Conservation (phyloP, 2,329 filamentous ascomycete genomes). For the Davidsoniella virescens region DNA sequence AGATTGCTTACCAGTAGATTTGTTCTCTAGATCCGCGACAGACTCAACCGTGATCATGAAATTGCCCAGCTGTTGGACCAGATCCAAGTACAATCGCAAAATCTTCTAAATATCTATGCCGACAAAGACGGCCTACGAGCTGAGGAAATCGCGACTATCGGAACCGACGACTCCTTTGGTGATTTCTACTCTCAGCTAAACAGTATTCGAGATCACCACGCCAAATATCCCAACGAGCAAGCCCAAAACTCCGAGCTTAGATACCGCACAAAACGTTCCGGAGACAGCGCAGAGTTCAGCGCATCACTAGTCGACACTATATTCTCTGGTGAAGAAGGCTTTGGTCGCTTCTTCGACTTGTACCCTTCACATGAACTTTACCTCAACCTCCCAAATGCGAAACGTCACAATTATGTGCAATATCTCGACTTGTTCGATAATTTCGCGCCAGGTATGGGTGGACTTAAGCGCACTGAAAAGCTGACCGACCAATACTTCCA, state of each 20-base stretch:
- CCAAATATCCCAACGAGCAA: slow-evolving; percentile 81
- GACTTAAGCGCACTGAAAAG: slow-evolving; percentile 68
- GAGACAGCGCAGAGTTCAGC: slow-evolving; percentile 35
- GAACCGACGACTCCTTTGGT: slow-evolving; percentile 71
- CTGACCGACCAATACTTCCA: slow-evolving; percentile 83
- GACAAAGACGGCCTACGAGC: slow-evolving; percentile 57
- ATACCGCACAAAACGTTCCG: slow-evolving; percentile 56
- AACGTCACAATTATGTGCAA: slow-evolving; percentile 76
- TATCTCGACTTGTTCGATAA: slow-evolving; percentile 85
- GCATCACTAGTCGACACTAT: slow-evolving; percentile 64
- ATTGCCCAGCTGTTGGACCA: slow-evolving; percentile 72
- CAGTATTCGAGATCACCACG: slow-evolving; percentile 73
- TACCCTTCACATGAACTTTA: slow-evolving; percentile 73
- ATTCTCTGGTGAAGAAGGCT: slow-evolving; percentile 92
- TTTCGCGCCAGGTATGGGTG: slow-evolving; percentile 58
- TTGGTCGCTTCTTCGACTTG: slow-evolving; percentile 82
- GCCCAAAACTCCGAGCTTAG: slow-evolving; percentile 89
- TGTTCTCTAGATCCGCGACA: slow-evolving; percentile 57
- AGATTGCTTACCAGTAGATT: slow-evolving; percentile 15
- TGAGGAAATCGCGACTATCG: slow-evolving; percentile 70
- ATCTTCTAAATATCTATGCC: slow-evolving; percentile 68
- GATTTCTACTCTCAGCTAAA: slow-evolving; percentile 78
- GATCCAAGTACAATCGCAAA: slow-evolving; percentile 71
- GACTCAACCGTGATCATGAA: slow-evolving; percentile 82
- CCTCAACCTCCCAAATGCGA: slow-evolving; percentile 74